Base-by-base conservation (phyloP, 768 basidiomycete species). In the Phanerochaete sordida region DNA sequence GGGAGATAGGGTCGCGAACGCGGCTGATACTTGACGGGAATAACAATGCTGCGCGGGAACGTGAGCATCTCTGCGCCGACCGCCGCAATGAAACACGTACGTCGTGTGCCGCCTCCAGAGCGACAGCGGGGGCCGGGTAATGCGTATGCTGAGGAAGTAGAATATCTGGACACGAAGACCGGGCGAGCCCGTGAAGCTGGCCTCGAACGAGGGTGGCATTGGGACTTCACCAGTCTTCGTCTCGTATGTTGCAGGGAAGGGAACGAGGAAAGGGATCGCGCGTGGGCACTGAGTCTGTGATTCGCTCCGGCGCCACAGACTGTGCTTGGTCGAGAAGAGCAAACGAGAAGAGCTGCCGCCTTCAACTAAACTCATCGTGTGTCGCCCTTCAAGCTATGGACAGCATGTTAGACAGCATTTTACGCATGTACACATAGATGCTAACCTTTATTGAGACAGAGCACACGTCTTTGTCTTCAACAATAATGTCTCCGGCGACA, bases 1-100 rank as follows among this genome's bases (percentile, higher is more conserved):
- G 87, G 83, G 13, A 80, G 75, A 56, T 76, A 75, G 0, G 88
- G 79, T n/a, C 84, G 79, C 51, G 78, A 77, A 47, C 80, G 80
- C 8, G 86, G 87, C 44, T 61, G 63, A 62, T 88, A 87, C 5
- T 69, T 68, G 57, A 89, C 75, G 1, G 80, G 81, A 2, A 84
- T 69, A 21, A 69, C 70, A 35, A 86, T 66, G 26, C 85, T 72
- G 33, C 13, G 56, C 28, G n/a, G 31, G 35, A 43, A 60, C 52
- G 21, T 49, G 45, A 45, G 65, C 43, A 12, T 1, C 49, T 46
- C 50, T 48, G 43, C 3, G 9, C 16, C 44, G 26, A 13, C 4
- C 15, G 4, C 28, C 26, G 19, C 4, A 15, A 45, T 3, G 30
- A 59, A 30, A 39, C 12, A 62, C 72, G 62, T 65, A 86, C 86